Evolutionary conservation across 2,329 filamentous ascomycete species (phyloP).

Genomic region (Botrytis deweyae): DNA sequence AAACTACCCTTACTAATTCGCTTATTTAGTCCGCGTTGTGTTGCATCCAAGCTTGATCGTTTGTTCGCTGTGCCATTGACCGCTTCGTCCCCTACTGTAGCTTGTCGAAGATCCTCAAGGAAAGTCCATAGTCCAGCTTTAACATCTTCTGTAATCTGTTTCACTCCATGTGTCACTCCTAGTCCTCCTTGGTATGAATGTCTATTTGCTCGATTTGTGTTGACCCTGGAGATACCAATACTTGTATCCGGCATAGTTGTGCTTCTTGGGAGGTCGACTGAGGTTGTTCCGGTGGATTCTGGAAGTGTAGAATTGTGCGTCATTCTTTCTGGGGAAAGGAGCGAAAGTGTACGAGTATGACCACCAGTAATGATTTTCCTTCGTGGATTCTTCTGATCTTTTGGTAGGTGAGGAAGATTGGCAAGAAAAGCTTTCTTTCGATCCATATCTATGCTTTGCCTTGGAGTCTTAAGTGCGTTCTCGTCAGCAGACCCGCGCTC

Average conservation of each 20-base stretch:
- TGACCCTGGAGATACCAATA: constrained; percentile 33
- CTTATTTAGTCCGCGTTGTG: constrained; percentile 30
- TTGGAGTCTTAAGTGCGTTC: constrained; percentile 25
- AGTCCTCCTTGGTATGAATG: constrained; percentile 38
- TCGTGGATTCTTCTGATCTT: constrained; percentile 41
- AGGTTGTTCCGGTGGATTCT: constrained; percentile 42
- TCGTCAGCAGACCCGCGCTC: constrained; percentile 32
- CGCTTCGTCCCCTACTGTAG: constrained; percentile 91
- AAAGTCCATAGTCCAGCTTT: constrained; percentile 90
- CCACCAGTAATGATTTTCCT: constrained; percentile 68
- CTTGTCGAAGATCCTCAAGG: constrained; percentile 90
- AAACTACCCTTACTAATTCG: constrained; percentile 43
- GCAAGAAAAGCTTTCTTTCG: constrained; percentile 67
- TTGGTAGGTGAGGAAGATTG: constrained; percentile 41
- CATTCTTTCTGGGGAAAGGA: constrained; percentile 64
- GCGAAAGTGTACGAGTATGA: constrained; percentile 67
- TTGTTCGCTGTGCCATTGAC: constrained; percentile 52
- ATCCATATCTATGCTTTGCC: constrained; percentile 62
- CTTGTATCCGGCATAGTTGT: constrained; percentile 38
- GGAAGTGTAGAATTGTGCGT: constrained; percentile 33
- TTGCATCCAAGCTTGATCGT: constrained; percentile 40
- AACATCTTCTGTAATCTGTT: constrained; percentile 64
- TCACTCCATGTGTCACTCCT: constrained; percentile 37
- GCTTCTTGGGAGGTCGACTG: constrained; percentile 28
- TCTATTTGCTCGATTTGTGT: constrained; percentile 31